Evolutionary conservation across 805 yeast species (phyloP).

Genomic region (Jamesozyma spencerorum): DNA sequence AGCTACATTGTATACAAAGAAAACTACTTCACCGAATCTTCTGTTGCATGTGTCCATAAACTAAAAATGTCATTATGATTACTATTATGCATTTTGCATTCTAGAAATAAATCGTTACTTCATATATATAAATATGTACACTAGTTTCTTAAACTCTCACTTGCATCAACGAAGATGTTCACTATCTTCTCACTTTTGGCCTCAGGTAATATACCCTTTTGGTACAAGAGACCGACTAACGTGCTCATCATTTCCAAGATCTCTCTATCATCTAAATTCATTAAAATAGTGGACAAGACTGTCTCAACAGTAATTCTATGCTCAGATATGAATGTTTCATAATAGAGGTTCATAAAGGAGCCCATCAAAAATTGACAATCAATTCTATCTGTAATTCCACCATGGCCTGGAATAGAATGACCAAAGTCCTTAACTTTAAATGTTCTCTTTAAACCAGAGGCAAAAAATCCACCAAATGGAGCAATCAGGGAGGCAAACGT

Average conservation of each 20-base stretch:
- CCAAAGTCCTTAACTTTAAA: conserved; percentile 96
- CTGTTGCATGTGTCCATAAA: no score
- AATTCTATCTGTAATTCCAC: conserved; percentile 94
- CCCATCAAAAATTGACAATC: conserved; percentile 99
- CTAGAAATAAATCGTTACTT: not conserved
- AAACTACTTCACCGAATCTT: no score
- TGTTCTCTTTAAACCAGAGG: conserved; percentile 94
- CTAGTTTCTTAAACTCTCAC: not conserved
- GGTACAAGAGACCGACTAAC: conserved; percentile 33
- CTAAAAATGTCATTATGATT: no score
- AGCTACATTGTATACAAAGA: no score
- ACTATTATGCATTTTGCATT: not conserved
- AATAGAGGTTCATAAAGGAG: conserved; percentile 82
- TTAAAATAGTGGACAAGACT: conserved; percentile 64
- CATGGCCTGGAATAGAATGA: conserved; percentile 97
- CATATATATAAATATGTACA: not conserved
- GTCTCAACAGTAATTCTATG: conserved; percentile 65
- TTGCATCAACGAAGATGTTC: not conserved
- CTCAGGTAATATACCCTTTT: conserved; percentile 34
- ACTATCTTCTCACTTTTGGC: conserved; percentile 21
- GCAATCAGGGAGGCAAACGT: conserved; percentile 95
- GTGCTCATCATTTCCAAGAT: conserved; percentile 52
- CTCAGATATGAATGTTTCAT: conserved; percentile 79
- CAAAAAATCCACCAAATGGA: conserved; percentile 97
- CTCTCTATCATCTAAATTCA: conserved; percentile 58